phyloP scores from a whole-genome alignment of 1,284 basidiomycete genomes.

The Trametes sp. region DNA sequence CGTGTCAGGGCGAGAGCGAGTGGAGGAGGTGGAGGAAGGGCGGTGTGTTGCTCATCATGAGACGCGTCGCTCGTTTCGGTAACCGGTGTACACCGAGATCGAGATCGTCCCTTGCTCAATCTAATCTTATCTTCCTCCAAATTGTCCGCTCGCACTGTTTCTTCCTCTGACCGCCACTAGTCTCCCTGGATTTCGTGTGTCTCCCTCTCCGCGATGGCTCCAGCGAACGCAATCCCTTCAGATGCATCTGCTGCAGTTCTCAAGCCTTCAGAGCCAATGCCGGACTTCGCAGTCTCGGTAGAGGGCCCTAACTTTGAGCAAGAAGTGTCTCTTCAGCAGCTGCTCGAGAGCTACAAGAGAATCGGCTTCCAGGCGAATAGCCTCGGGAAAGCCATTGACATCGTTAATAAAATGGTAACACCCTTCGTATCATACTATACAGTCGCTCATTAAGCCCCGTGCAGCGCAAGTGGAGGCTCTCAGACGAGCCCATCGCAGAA shows the following conservation, averaged over 20 bases:
- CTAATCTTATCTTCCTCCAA: conserved; percentile 12
- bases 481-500: conserved; percentile 75
- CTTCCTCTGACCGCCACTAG: background rate
- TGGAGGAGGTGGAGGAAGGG: conserved; percentile 21
- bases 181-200: background rate
- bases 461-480: conserved; percentile 84
- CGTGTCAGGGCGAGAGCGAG: conserved; percentile 16
- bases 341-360: conserved; percentile 84
- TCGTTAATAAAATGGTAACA: conserved; percentile 90
- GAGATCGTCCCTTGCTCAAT: conserved; percentile 1
- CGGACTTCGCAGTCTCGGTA: conserved; percentile 76
- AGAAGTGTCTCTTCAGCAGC: conserved; percentile 69
- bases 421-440: background rate
- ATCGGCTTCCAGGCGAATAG: conserved; percentile 98
- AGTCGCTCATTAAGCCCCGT: conserved; percentile 4
- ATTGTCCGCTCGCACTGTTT: background rate
- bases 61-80: conserved; percentile 30
- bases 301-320: conserved; percentile 90
- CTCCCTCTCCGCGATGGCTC: conserved; percentile 27
- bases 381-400: conserved; percentile 87
- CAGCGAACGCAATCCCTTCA: conserved; percentile 51
- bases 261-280: conserved; percentile 81
- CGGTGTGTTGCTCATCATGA: conserved; percentile 35
- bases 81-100: conserved; percentile 16
- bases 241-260: conserved; percentile 78